Evolutionary conservation across 2,329 filamentous ascomycete genomes (phyloP).

Genomic region (Ophiocordyceps unilateralis): DNA sequence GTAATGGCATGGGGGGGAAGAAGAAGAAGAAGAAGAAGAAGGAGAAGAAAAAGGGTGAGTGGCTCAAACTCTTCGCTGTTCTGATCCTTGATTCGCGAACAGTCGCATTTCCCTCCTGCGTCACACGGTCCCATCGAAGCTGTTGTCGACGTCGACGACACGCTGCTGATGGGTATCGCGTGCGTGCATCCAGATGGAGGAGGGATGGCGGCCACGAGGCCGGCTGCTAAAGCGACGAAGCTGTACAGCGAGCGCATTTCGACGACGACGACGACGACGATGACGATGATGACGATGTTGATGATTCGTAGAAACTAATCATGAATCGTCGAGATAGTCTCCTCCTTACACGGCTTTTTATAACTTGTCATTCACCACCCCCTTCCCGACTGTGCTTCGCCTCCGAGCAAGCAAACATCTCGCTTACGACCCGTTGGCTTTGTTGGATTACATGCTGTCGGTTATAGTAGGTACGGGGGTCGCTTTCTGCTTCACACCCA

Average conservation of each 20-base stretch:
- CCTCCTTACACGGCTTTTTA: neutral
- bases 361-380: neutral
- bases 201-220: too few relatives aligned
- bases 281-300: neutral
- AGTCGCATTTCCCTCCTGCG: conserved; percentile 11
- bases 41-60: neutral
- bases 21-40: too few relatives aligned
- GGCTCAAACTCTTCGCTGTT: conserved; percentile 12
- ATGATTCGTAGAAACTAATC: neutral
- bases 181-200: too few relatives aligned
- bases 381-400: neutral
- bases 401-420: conserved; percentile 1
- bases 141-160: neutral
- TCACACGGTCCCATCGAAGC: conserved; percentile 5
- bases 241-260: too few relatives aligned
- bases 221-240: too few relatives aligned
- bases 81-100: conserved; percentile 10
- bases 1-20: too few relatives aligned
- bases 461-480: neutral
- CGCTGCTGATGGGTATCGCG: neutral
- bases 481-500: too few relatives aligned
- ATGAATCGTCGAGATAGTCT: neutral
- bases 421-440: neutral
- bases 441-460: neutral
- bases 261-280: neutral